phyloP scores from a whole-genome alignment of 140 eudicot genomes.

The Cichorium intybus region DNA sequence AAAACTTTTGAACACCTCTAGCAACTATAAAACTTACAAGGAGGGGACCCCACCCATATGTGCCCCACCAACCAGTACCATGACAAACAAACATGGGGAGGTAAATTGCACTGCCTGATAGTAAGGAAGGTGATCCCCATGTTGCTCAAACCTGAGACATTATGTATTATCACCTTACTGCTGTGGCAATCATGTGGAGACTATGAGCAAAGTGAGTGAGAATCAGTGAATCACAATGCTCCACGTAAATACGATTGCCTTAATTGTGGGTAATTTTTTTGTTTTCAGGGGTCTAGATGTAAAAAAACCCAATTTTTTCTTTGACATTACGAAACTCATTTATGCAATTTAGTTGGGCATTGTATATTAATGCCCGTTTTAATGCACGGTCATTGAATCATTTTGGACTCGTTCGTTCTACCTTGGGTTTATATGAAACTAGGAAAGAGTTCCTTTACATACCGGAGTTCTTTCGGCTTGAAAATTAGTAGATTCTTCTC shows the following conservation, averaged over 20 bases:
- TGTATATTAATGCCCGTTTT: not conserved
- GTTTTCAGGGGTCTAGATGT: not conserved
- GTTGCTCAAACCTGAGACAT: not conserved
- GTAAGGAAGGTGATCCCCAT: not conserved
- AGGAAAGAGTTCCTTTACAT: not conserved
- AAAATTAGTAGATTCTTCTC: conserved; percentile 3
- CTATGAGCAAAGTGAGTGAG: not conserved
- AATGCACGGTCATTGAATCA: not conserved
- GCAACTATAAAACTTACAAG: too few relatives aligned
- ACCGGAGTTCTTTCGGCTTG: conserved; percentile 8
- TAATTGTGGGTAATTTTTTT: not conserved
- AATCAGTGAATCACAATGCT: not conserved
- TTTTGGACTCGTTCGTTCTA: not conserved
- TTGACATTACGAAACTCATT: not conserved
- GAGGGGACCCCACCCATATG: not conserved
- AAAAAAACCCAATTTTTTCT: not conserved
- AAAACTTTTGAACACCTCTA: not conserved
- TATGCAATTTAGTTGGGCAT: not conserved
- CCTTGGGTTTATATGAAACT: not conserved
- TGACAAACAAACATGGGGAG: not conserved
- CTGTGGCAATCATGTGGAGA: not conserved
- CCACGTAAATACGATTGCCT: not conserved
- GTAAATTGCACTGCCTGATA: not conserved
- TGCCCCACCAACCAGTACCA: not conserved
- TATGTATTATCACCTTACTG: not conserved